Evolutionary conservation across 768 basidiomycete species (phyloP), one percentile per base, ranked within the genome.

Genomic region (Chalciporus piperatus): DNA sequence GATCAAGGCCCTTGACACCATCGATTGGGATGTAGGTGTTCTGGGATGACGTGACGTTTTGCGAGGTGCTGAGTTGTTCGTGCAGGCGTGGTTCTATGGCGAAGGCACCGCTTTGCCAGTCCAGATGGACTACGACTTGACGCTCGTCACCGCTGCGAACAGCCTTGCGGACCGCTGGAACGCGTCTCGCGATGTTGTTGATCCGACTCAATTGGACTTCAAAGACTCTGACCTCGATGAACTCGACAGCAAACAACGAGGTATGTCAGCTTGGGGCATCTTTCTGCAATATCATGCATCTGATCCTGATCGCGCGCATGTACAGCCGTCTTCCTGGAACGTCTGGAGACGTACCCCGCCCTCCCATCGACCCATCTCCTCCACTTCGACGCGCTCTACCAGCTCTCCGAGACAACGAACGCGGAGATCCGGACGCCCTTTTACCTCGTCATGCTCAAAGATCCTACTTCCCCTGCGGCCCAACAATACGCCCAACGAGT

Each of bases 251-350:
- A 76, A 78, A 38, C 84, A 85, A 55, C 79, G 71, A 59, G 61
- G 81, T 78, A 17, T 49, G 40, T 40, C 16, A 7, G 16, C 39
- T 28, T 45, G 19, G 22, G 19, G 28, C 22, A 3, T 23, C 3
- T 17, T 53, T 28, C 19, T 19, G 17, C 9, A 16, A 9, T 22
- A 23, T 2, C 7, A 17, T 8, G 20, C 23, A 37, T 35, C 50
- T 56, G 19, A 51, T 19, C 2, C n/a, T n/a, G n/a, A n/a, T n/a
- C n/a, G n/a, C n/a, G n/a, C 4, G 27, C 3, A 1, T 3, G 17
- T 33, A 9, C 54, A 80, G 79, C 76, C 41, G 79, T 83, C 46
- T 83, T 85, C 70, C 74, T 85, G 51, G 77, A 83, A 58, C 75
- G 73, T 45, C 67, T 85, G 9, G 73, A 79, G 55, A 60, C 41